Evolutionary conservation across 495 filamentous ascomycete species (phyloP).

Genomic region (Aspergillus mulundensis): DNA sequence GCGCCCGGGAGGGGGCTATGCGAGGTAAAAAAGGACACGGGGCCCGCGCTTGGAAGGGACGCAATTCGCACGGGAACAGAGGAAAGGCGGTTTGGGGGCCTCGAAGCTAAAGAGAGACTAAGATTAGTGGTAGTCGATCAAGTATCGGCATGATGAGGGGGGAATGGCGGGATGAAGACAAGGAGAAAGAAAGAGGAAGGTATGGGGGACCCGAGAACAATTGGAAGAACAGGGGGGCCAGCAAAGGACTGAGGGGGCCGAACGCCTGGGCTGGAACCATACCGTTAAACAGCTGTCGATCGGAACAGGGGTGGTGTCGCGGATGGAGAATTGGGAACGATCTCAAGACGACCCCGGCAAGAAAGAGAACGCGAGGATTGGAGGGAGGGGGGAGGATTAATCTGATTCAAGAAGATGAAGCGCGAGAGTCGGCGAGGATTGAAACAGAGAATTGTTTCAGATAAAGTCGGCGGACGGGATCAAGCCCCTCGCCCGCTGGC

Average conservation of each 20-base stretch:
- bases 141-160: constrained; percentile 9
- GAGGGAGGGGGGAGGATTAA: neutral
- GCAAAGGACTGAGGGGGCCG: constrained; percentile 3
- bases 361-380: neutral
- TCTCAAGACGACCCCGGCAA: neutral
- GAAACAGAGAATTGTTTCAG: constrained; percentile 24
- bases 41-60: constrained; percentile 11
- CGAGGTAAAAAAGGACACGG: constrained; percentile 15
- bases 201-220: constrained; percentile 11
- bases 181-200: constrained; percentile 3
- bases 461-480: constrained; percentile 17
- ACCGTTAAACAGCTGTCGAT: constrained; percentile 13
- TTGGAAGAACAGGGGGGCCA: neutral
- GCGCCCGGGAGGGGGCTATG: constrained; percentile 2
- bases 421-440: constrained; percentile 4
- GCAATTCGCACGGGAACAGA: constrained; percentile 9
- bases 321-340: neutral
- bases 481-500: constrained; percentile 14
- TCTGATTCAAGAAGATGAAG: constrained; percentile 2
- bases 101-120: constrained; percentile 9
- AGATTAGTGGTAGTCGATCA: constrained; percentile 9
- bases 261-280: constrained; percentile 12
- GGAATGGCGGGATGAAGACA: constrained; percentile 3
- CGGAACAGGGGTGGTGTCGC: constrained; percentile 5
- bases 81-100: neutral